These are phyloP conservation scores for Rhododendron mucronatum DNA, from an alignment of 148 eudicot genomes.

Conservation along the genomic window DNA sequence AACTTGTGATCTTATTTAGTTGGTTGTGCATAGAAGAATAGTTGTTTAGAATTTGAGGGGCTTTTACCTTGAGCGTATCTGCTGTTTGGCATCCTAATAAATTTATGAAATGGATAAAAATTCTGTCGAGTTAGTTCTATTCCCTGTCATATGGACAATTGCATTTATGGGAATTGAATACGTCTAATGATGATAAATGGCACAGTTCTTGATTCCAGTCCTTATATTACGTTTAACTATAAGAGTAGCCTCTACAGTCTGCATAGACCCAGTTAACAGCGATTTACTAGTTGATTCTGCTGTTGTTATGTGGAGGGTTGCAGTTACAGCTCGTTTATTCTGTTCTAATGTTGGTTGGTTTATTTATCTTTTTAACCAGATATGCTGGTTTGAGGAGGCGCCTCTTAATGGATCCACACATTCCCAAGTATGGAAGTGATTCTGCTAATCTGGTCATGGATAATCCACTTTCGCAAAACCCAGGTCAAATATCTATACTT, in stretches of 20 bases:
- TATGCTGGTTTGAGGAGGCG: constrained; percentile 77
- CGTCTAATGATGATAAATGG: background rate
- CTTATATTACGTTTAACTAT: background rate
- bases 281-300: background rate
- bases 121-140: background rate
- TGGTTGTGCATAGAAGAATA: background rate
- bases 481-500: constrained; percentile 40
- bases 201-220: background rate
- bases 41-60: background rate
- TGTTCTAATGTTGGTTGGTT: background rate
- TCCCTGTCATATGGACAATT: background rate
- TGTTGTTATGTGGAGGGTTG: background rate
- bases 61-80: background rate
- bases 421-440: constrained; percentile 52
- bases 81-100: background rate
- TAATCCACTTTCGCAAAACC: constrained; percentile 90
- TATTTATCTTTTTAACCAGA: constrained; percentile 28
- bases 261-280: background rate
- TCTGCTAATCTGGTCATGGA: constrained; percentile 68
- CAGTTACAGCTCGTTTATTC: background rate
- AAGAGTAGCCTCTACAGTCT: background rate
- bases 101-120: background rate
- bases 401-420: constrained; percentile 73
- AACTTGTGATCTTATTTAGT: background rate
- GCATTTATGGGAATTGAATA: background rate